Base-by-base conservation (phyloP, 1,284 basidiomycete species). In the Ceraceosorus guamensis region DNA sequence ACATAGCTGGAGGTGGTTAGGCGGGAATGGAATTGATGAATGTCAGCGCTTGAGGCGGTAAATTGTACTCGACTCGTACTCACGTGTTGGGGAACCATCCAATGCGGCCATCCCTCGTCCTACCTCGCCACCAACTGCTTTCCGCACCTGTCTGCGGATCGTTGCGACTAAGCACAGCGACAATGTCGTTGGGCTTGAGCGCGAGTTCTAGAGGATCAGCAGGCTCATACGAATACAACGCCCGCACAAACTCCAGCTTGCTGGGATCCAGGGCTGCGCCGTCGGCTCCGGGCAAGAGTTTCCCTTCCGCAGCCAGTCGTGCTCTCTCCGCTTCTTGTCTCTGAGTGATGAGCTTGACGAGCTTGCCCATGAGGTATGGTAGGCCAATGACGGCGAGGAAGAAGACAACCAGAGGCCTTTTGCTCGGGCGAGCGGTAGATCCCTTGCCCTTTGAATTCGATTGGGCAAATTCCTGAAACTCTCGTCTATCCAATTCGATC, bases 101-200 rank as follows among this genome's bases (percentile, higher is more conserved):
- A 66, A 90, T 86, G 61, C 87, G 82, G 0, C 93, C 95, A 67
- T 98, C 92, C 57, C 93, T 82, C 60, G 89, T 93, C 51, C 93
- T 80, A 0, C 93, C 93, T 75, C 87, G 87, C 91, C 92, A 98
- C 93, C 95, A 99, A 49, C 91, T 90, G 13, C 82, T 83, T 57
- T 85, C 85, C 30, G 87, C 83, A 50, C 86, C 86, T 41, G 73
- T 75, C 46, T 68, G 61, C 6, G 72, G 72, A 48, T 76, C 70
- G 30, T 84, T 83, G 83, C 31, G 83, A 78, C 10, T 88, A 77
- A 93, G 84, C 50, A 99, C 86, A 2, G 95, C 95, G 2, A 98
- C 88, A 59, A 98, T 91, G 77, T 96, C 91, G 71, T 93, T 89
- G 75, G 88, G 85, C 74, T 87, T 85, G 59, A 98, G 80, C 18